These are phyloP conservation scores for Basipetospora chlamydospora DNA, from an alignment of 2,329 filamentous ascomycete genomes.

Conservation along the genomic window DNA sequence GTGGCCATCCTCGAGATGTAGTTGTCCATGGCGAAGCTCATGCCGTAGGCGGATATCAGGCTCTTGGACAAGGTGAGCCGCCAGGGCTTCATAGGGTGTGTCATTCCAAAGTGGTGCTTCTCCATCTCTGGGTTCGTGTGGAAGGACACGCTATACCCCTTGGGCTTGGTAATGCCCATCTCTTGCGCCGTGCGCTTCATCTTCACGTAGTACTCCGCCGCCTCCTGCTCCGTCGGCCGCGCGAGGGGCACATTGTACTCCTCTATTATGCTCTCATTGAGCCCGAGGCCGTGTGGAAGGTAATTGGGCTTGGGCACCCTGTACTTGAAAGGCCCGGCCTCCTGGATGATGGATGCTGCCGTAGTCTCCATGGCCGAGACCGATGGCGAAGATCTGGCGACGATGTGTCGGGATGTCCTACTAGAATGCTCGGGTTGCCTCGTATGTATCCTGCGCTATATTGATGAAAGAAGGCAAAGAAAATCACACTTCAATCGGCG, in stretches of 20 bases:
- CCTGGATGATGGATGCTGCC: conserved; percentile 8
- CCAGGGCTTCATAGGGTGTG: conserved; percentile 99
- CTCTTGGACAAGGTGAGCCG: conserved; percentile 89
- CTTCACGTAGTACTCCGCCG: conserved; percentile 41
- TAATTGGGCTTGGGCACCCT: conserved; percentile 46
- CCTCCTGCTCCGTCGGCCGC: conserved; percentile 35
- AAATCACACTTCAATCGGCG: too few species aligned
- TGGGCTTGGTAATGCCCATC: conserved; percentile 62
- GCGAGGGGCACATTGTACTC: conserved; percentile 36
- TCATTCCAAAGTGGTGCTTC: conserved; percentile 90
- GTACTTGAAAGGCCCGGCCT: conserved; percentile 34
- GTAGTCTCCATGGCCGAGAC: conserved; percentile 6
- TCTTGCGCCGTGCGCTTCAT: conserved; percentile 41
- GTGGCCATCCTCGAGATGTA: conserved; percentile 75
- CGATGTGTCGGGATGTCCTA: too few species aligned
- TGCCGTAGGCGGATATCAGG: conserved; percentile 84
- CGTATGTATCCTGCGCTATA: too few species aligned
- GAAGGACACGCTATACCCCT: conserved; percentile 84
- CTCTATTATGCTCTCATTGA: conserved; percentile 38
- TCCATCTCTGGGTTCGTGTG: conserved; percentile 93
- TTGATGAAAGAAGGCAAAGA: too few species aligned
- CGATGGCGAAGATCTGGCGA: too few species aligned
- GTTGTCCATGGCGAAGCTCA: conserved; percentile 94
- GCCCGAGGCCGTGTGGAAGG: conserved; percentile 37
- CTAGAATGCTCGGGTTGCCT: too few species aligned